phyloP scores from a whole-genome alignment of 2,329 filamentous ascomycete genomes.

The Trichoderma polysporum region DNA sequence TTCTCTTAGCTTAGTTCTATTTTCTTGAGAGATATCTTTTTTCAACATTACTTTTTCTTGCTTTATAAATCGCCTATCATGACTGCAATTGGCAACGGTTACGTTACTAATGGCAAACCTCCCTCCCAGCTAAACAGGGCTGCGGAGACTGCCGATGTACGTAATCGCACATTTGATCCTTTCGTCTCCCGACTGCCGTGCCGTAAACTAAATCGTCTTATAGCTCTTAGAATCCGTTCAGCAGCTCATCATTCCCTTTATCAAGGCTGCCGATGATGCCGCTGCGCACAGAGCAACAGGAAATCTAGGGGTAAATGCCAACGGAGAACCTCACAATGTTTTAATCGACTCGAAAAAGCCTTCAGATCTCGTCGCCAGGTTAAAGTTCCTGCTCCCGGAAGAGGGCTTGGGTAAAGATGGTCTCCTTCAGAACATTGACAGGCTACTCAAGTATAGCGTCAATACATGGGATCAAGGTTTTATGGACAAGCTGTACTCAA shows the following conservation, averaged over 20 bases:
- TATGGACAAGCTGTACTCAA: constrained; percentile 91
- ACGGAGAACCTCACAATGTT: constrained; percentile 50
- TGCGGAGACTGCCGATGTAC: constrained; percentile 31
- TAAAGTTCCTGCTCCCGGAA: constrained; percentile 59
- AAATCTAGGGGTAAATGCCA: constrained; percentile 42
- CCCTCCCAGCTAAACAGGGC: constrained; percentile 32
- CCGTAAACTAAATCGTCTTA: neutral
- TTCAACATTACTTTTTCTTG: neutral
- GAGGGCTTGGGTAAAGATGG: constrained; percentile 68
- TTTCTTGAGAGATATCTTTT: neutral
- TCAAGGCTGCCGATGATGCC: constrained; percentile 67
- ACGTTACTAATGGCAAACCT: constrained; percentile 27
- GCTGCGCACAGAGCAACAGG: constrained; percentile 52
- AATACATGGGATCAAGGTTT: constrained; percentile 99
- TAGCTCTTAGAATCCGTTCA: constrained; percentile 69
- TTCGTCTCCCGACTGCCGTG: neutral
- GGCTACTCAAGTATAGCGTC: constrained; percentile 79
- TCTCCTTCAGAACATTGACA: constrained; percentile 66
- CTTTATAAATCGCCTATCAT: neutral
- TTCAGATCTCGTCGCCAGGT: constrained; percentile 53
- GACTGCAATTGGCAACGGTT: constrained; percentile 12
- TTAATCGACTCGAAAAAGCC: constrained; percentile 64
- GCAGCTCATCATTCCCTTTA: constrained; percentile 67
- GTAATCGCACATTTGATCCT: neutral
- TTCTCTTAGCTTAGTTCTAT: neutral